Conservation (phyloP, 2,329 filamentous ascomycete genomes). For the Scedosporium apiospermum region DNA sequence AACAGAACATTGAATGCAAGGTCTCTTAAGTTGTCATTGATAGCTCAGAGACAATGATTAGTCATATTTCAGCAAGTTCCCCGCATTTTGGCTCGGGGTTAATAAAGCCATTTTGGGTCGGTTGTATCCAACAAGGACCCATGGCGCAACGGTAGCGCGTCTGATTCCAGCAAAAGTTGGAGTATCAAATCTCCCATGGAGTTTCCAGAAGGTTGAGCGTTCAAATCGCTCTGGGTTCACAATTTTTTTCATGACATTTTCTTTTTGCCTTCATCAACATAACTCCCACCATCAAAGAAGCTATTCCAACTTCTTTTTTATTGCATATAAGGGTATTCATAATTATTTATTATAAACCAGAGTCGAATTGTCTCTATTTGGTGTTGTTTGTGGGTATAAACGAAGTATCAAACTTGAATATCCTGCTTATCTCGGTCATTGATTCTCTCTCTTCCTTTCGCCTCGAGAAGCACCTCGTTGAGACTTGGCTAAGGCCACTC, state of each 20-base stretch:
- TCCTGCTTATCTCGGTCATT: too few relatives aligned
- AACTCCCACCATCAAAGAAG: too few relatives aligned
- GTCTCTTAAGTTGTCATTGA: background rate
- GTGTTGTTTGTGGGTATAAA: too few relatives aligned
- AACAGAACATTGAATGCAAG: too few relatives aligned
- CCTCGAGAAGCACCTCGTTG: too few relatives aligned
- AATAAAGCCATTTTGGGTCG: background rate
- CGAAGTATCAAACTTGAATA: too few relatives aligned
- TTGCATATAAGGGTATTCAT: too few relatives aligned
- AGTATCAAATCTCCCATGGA: background rate
- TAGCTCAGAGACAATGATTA: background rate
- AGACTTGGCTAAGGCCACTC: too few relatives aligned
- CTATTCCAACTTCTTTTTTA: too few relatives aligned
- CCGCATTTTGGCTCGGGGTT: background rate
- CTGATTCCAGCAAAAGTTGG: slow-evolving; percentile 5
- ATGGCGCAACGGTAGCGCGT: slow-evolving; percentile 7
- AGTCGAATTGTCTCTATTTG: too few relatives aligned
- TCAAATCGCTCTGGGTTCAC: slow-evolving; percentile 7
- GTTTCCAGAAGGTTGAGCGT: slow-evolving; percentile 6
- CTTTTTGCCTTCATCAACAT: background rate
- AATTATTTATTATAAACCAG: too few relatives aligned
- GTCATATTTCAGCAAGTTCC: background rate
- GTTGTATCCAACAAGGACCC: background rate
- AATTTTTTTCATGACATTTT: background rate
- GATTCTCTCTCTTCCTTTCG: too few relatives aligned